phyloP scores from a whole-genome alignment of 1,284 basidiomycete genomes.

The Athelia sp. region DNA sequence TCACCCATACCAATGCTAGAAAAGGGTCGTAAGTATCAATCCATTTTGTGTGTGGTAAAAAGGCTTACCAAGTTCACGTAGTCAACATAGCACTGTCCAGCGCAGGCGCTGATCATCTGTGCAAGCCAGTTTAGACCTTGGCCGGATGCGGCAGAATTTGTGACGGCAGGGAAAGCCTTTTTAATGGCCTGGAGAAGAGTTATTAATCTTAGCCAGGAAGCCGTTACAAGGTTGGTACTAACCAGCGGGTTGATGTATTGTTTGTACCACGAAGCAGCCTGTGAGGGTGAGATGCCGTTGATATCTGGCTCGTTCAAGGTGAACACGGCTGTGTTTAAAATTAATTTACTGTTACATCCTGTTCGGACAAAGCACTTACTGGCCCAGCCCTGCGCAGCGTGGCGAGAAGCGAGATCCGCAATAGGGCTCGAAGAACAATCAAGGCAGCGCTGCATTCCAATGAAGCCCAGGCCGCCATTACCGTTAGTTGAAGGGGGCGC shows the following conservation, averaged over 20 bases:
- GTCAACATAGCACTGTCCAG: constrained; percentile 15
- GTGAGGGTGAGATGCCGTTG: constrained; percentile 17
- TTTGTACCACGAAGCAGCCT: constrained; percentile 31
- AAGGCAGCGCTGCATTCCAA: constrained; percentile 33
- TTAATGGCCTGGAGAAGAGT: constrained; percentile 16
- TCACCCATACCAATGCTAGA: constrained; percentile 5
- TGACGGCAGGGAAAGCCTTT: constrained; percentile 30
- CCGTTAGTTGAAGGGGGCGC: constrained; percentile 25
- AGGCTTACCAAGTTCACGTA: constrained; percentile 17
- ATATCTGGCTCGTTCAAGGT: constrained; percentile 31
- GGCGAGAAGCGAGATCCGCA: constrained; percentile 23
- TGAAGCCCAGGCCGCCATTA: constrained; percentile 27
- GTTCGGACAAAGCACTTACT: constrained; percentile 2
- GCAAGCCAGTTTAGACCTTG: constrained; percentile 29
- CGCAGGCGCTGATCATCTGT: constrained; percentile 23
- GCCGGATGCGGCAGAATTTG: constrained; percentile 20
- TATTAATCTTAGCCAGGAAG: neutral
- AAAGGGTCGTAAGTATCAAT: neutral
- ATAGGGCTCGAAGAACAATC: constrained; percentile 33
- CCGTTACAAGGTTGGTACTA: constrained; percentile 3
- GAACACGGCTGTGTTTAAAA: constrained; percentile 28
- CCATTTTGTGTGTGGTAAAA: neutral
- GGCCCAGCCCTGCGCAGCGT: constrained; percentile 23
- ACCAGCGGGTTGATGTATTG: constrained; percentile 28
- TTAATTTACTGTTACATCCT: too few species aligned